Base-by-base conservation (phyloP, 1,139 yeast species). In the Geotrichum australiense region DNA sequence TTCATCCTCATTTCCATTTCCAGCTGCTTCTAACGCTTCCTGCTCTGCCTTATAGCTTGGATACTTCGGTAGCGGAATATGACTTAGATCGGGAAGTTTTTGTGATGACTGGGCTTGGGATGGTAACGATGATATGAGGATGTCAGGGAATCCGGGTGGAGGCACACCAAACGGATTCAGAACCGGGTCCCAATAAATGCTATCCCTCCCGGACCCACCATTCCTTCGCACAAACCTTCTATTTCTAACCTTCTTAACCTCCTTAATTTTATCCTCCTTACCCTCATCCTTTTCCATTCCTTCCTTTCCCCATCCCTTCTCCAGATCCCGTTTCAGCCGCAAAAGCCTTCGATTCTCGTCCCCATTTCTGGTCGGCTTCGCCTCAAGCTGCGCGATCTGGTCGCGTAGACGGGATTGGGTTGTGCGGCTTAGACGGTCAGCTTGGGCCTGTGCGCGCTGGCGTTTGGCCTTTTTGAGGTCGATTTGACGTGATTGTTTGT, bases 401-500 rank as follows among this genome's bases (percentile, higher is more conserved):
- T 46, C 44, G 22, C 46, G 45, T 5, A 53, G 20, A 42, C 41
- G 1, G 58, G 51, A 34, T 51, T 54, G 16, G 50, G 42, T 21
- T 48, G 45, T 6, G 49, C n/a, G n/a, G n/a, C n/a, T 42, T 12
- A 54, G 33, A 7, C 53, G 45, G 26, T 49, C 52, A 7, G 43
- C 38, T 16, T 53, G 39, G 36, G 51, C 51, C n/a, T 47, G 46
- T 20, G 40, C 45, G 24, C 50, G 45, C 23, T 51, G 52, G 15
- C 56, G 57, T 45, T 58, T 59, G 16, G 50, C 44, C 46, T 50
- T 56, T 42, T 54, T 57, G 11, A 57, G 42, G n/a, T n/a, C n/a
- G n/a, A n/a, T n/a, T n/a, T n/a, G n/a, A n/a, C n/a, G n/a, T n/a
- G n/a, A n/a, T n/a, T n/a, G n/a, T n/a, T n/a, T n/a, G n/a, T n/a